These are phyloP conservation scores for Lepiota venenata DNA, from an alignment of 768 basidiomycete genomes.

Conservation along the genomic window DNA sequence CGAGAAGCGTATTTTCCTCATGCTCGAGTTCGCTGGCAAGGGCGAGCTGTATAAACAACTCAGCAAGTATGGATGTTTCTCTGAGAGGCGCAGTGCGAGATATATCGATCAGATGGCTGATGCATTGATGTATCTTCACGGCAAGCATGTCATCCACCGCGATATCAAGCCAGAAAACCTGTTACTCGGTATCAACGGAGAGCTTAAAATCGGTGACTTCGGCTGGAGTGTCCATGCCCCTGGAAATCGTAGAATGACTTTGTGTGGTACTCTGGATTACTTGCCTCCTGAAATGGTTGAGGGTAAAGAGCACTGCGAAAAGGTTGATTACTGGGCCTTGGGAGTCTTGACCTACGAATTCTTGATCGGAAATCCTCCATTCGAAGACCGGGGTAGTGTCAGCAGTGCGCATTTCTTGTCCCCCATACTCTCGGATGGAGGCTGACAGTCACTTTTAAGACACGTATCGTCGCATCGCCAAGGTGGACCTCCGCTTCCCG, in stretches of 20 bases:
- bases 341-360: conserved; percentile 98
- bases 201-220: conserved; percentile 97
- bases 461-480: conserved; percentile 87
- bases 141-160: conserved; percentile 96
- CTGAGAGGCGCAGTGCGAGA: conserved; percentile 81
- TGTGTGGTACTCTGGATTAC: conserved; percentile 96
- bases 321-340: conserved; percentile 94
- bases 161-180: conserved; percentile 99
- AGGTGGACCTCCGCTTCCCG: conserved; percentile 77
- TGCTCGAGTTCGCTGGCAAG: conserved; percentile 96
- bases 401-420: conserved; percentile 48
- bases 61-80: conserved; percentile 80
- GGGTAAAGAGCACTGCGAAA: conserved; percentile 82
- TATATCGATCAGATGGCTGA: conserved; percentile 99
- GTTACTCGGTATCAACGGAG: conserved; percentile 90
- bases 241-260: conserved; percentile 80
- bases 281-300: conserved; percentile 99
- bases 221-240: conserved; percentile 99
- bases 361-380: conserved; percentile 72
- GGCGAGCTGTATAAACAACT: conserved; percentile 98
- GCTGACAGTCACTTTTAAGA: conserved; percentile 38
- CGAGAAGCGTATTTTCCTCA: conserved; percentile 94
- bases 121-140: conserved; percentile 87
- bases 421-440: background rate
- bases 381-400: conserved; percentile 80